Evolutionary conservation across 2,329 filamentous ascomycete species (phyloP).

Genomic region (Penicillium sp.): DNA sequence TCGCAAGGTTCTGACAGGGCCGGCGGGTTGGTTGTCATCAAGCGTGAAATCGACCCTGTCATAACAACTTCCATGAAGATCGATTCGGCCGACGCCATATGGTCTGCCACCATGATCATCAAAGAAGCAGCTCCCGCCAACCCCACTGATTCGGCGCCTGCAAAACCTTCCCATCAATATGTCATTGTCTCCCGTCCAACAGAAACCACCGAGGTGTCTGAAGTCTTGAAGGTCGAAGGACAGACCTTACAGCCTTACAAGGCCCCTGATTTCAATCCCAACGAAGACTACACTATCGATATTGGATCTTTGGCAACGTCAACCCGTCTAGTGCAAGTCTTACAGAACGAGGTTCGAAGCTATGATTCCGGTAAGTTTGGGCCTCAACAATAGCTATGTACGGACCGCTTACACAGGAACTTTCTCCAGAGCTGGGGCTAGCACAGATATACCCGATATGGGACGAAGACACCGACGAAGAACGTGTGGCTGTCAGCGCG

Average conservation of each 20-base stretch:
- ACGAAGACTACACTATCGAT: constrained; percentile 83
- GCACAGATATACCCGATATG: constrained; percentile 91
- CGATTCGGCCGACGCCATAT: constrained; percentile 74
- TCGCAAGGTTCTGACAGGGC: constrained; percentile 59
- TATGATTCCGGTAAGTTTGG: constrained; percentile 79
- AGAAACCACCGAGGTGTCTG: constrained; percentile 70
- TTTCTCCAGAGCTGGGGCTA: constrained; percentile 72
- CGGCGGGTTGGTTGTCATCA: constrained; percentile 76
- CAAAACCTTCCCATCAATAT: constrained; percentile 69
- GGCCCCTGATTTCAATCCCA: constrained; percentile 88
- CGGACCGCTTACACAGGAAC: constrained; percentile 13
- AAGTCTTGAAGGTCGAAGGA: constrained; percentile 75
- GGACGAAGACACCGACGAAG: constrained; percentile 80
- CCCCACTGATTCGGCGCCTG: constrained; percentile 52
- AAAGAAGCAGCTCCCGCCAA: constrained; percentile 53
- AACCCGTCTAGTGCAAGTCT: constrained; percentile 82
- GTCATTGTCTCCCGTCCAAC: constrained; percentile 78
- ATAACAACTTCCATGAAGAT: constrained; percentile 73
- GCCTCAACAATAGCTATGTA: constrained; percentile 9
- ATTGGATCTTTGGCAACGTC: constrained; percentile 81
- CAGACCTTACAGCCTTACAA: constrained; percentile 74
- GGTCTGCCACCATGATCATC: constrained; percentile 69
- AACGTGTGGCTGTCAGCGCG: constrained; percentile 76
- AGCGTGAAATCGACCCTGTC: constrained; percentile 75
- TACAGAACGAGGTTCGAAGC: constrained; percentile 83